A percentile compares a stretch with the other conserved stretches of the same genome.
Conservation (phyloP, 345 rosid genomes). For the Jatropha curcas region DNA sequence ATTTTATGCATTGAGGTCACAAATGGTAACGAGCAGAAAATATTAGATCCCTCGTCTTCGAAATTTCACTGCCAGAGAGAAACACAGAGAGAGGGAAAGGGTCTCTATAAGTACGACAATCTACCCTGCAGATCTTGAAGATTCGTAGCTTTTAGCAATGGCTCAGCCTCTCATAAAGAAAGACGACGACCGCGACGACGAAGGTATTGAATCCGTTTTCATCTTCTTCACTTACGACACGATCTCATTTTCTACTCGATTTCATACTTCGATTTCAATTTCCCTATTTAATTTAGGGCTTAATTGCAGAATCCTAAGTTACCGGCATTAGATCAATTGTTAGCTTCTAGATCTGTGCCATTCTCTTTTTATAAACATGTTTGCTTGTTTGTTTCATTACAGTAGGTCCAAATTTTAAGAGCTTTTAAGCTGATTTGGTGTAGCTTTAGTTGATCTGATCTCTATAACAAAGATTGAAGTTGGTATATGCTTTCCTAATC, state of each 20-base stretch:
- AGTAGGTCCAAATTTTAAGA: conserved; percentile 8
- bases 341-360: conserved; percentile 51
- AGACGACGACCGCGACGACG: conserved; percentile 98
- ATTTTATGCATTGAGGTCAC: neutral
- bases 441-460: conserved; percentile 34
- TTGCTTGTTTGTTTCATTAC: neutral
- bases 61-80: conserved; percentile 16
- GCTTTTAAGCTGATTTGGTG: conserved; percentile 12
- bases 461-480: neutral
- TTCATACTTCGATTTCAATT: conserved; percentile 4
- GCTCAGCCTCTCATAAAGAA: conserved; percentile 96
- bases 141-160: conserved; percentile 44
- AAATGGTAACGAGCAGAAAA: neutral
- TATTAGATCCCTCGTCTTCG: conserved; percentile 17
- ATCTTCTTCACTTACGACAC: neutral
- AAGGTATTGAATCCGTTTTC: conserved; percentile 44
- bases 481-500: neutral
- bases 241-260: neutral
- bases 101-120: neutral
- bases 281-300: conserved; percentile 9
- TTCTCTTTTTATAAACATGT: neutral
- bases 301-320: conserved; percentile 14
- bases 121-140: conserved; percentile 24
- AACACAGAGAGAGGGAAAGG: neutral
- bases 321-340: conserved; percentile 33